Evolutionary conservation across 805 yeast species (phyloP), one percentile per base, ranked within the genome.

Genomic region (Lipomyces yamanashiensis): DNA sequence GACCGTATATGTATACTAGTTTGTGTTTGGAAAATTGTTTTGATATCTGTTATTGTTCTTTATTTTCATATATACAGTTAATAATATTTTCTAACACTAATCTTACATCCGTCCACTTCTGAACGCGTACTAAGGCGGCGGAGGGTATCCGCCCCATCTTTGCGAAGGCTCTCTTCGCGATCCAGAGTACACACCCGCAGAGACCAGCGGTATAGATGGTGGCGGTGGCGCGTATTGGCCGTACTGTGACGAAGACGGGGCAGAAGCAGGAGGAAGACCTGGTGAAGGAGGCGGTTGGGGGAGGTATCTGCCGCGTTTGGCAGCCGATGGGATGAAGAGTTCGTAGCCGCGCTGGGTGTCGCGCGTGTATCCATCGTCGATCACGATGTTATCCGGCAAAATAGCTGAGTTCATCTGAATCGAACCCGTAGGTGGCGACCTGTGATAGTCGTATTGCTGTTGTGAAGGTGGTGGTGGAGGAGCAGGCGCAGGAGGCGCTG

Each of bases 291-390:
- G 54, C 8, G 43, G 44, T 51, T 36, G 51, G 12, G 50, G 58
- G 10, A 52, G 54, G 21, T 55, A 62, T 23, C 66, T 28, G 7
- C 66, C 66, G 15, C 39, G 45, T 45, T 62, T 62, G 1, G 59
- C 57, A 9, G 67, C 67, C 19, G 67, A 64, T 6, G 67, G 67
- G 41, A 64, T 64, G 21, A 51, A 64, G n/a, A 64, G 53, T 37
- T 61, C 66, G 36, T 64, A 64, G 19, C 66, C 66, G 7, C 66
- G 67, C 59, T 57, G 62, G 12, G 52, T 51, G 28, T 64, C 66
- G 17, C 66, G 54, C 10, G 62, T 62, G 37, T 56, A 62, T n/a
- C 66, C 66, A 41, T 63, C 66, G n/a, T 56, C 67, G 15, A 59
- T n/a, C 34, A 59, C 48, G 17, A 52, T 53, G 39, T 41, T 33